Percentiles rank a stretch among this genome's conserved stretches.
phyloP scores from a whole-genome alignment of 2,329 filamentous ascomycete species.

The Diaporthe sp. region DNA sequence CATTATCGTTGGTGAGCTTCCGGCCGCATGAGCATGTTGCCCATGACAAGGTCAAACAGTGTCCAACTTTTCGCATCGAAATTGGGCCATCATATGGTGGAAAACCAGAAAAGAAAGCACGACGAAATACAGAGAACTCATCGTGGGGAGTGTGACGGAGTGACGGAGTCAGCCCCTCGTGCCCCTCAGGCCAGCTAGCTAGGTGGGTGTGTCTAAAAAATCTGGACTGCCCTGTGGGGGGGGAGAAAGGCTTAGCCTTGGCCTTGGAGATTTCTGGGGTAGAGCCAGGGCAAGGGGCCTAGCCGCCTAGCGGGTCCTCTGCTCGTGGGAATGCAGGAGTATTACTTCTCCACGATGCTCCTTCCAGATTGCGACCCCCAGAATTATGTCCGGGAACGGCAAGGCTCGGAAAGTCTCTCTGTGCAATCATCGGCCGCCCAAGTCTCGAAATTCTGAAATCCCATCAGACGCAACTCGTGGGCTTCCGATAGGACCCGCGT shows the following conservation, averaged over 20 bases:
- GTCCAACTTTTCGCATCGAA: constrained; percentile 9
- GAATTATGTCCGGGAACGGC: constrained; percentile 16
- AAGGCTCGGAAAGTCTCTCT: constrained; percentile 24
- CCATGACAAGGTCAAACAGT: not conserved
- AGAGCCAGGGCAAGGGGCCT: constrained; percentile 13
- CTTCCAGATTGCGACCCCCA: constrained; percentile 8
- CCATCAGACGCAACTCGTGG: constrained; percentile 8
- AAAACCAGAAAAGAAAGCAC: constrained; percentile 20
- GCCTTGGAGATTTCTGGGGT: constrained; percentile 22
- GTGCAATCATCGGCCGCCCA: not conserved
- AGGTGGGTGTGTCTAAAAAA: constrained; percentile 1
- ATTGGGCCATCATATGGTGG: not conserved
- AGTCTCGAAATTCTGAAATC: not conserved
- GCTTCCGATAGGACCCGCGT: constrained; percentile 33
- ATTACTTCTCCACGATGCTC: not conserved
- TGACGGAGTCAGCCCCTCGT: constrained; percentile 1
- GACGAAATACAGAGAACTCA: not conserved
- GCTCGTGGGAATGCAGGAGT: not conserved
- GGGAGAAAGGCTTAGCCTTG: constrained; percentile 27
- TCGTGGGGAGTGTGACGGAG: not conserved
- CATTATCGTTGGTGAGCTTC: constrained; percentile 28
- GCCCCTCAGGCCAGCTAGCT: too few species aligned
- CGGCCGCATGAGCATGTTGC: not conserved
- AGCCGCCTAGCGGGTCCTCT: constrained; percentile 5
- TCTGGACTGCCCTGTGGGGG: constrained; percentile 9